Base-by-base conservation (phyloP, 2,329 filamentous ascomycete species). In the Trichoderma sp. region DNA sequence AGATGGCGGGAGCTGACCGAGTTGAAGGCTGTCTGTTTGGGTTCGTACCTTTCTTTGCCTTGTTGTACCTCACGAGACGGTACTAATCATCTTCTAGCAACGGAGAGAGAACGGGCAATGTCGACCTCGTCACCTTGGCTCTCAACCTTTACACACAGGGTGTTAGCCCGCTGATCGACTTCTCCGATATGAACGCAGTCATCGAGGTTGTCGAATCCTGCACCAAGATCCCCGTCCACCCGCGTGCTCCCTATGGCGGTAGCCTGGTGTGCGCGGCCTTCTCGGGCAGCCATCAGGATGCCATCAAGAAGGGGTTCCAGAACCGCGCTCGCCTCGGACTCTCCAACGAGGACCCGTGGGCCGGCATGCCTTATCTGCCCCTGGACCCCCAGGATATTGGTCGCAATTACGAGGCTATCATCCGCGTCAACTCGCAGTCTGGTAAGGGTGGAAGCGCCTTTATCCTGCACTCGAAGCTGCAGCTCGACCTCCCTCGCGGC, bases 11-110 rank as follows among this genome's bases (percentile, higher is more conserved):
- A 14, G 55, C 55, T 34, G 55, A 58, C 26, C 55, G 55, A 34
- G 55, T 58, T 28, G 55, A 58, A 43, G 55, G 55, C 10, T 58
- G 55, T 26, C n/a, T 58, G 55, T 58, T 58, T 47, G 55, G 55
- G 55, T 58, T 47, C 55, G 55, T 58, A 34, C 34, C 21, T 26
- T 47, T 9, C 14, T 10, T 21, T 21, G 12, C 55, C 14, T 47
- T 58, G 26, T 26, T 26, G 55, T 39, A 5, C 1, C 9, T 47
- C n/a, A n/a, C 9, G 55, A 47, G 43, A 58, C 17, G 7, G 3
- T 34, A 24, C 41, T 58, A 30, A 58, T 5, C 43, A 1, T 47
- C 30, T 47, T 7, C 5, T 7, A 58, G 55, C 43, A 58, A 58
- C 26, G 55, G 55, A 30, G 55, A 58, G 41, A 58, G 55, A 58